A percentile compares a stretch with the other conserved stretches of the same genome.
These are phyloP conservation scores for Straminergon stramineum DNA, from an alignment of 225 moss, liverwort and hornwort genomes.

Conservation along the genomic window DNA sequence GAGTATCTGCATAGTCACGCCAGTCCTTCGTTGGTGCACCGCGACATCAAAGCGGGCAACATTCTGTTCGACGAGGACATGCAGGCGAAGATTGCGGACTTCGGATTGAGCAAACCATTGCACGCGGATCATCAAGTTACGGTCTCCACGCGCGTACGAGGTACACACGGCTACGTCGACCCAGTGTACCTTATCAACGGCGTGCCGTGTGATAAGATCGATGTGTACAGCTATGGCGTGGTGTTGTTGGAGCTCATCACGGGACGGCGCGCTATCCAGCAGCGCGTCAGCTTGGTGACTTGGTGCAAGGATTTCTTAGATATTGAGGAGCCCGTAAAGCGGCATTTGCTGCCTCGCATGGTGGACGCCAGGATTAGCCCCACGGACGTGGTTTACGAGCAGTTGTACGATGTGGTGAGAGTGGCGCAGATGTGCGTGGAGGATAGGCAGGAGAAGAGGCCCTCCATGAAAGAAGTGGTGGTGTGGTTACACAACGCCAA, in stretches of 20 bases:
- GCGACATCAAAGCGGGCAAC: conserved; percentile 40
- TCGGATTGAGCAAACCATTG: conserved; percentile 42
- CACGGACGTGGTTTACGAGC: conserved; percentile 12
- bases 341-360: conserved; percentile 43
- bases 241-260: conserved; percentile 65
- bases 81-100: conserved; percentile 53
- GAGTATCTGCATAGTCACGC: conserved; percentile 53
- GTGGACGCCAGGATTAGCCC: conserved; percentile 38
- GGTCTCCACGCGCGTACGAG: conserved; percentile 36
- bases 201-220: conserved; percentile 48
- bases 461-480: conserved; percentile 52
- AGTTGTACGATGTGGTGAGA: conserved; percentile 33
- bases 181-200: conserved; percentile 38
- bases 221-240: conserved; percentile 83
- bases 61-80: conserved; percentile 43
- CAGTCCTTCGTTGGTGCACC: conserved; percentile 35
- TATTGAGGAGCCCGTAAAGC: conserved; percentile 41
- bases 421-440: conserved; percentile 53
- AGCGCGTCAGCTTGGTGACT: conserved; percentile 29
- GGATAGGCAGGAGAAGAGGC: conserved; percentile 35
- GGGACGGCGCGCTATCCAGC: conserved; percentile 58
- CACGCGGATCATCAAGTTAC: conserved; percentile 25
- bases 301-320: conserved; percentile 49
- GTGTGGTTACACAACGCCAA: conserved; percentile 41
- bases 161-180: conserved; percentile 51